Base-by-base conservation (phyloP, 495 filamentous ascomycete species). In the Entonaema liquescens region DNA sequence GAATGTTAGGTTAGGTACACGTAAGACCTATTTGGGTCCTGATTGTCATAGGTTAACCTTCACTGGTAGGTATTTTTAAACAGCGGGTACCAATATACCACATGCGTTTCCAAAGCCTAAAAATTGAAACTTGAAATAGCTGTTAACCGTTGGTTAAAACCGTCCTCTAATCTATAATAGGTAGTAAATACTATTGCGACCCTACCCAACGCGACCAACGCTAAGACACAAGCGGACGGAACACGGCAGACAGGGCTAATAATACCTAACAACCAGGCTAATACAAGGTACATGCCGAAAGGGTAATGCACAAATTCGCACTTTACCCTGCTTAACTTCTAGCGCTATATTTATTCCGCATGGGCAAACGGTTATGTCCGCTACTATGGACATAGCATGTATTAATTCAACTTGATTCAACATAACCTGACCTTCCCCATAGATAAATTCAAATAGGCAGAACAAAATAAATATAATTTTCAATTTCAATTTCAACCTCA, bases 61-160 rank as follows among this genome's bases (percentile, higher is more conserved):
- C 17, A 65, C 62, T 65, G 64, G 64, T 33, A 67, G 55, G 64
- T 67, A 67, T 67, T 59, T 67, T 59, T 67, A 65, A 65, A 65
- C 36, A 59, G 62, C 62, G 54, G 62, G 23, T 65, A 65, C 40
- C 11, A 56, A 56, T 56, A 56, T 56, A 56, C 17, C 21, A 29
- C 49, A 53, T 53, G 26, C 26, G 13, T 29, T 29, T 28, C 23
- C 49, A 53, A 29, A n/a, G 19, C 42, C 42, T 47, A 47, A 23
- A 47, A 47, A 47, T 47, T 47, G 42, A 47, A 23, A 19, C 42
- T n/a, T 47, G 42, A n/a, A 47, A 47, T 47, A 47, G 6, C 6
- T 40, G 13, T 40, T 3, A 1, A 47, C 42, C 8, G 42, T 47
- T 47, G 42, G 12, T 47, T 47, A 21, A 47, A 13, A 47, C 42